A percentile compares a stretch with the other conserved stretches of the same genome.
phyloP scores from a whole-genome alignment of 139 green algal species.

The Chlorella ohadii region DNA sequence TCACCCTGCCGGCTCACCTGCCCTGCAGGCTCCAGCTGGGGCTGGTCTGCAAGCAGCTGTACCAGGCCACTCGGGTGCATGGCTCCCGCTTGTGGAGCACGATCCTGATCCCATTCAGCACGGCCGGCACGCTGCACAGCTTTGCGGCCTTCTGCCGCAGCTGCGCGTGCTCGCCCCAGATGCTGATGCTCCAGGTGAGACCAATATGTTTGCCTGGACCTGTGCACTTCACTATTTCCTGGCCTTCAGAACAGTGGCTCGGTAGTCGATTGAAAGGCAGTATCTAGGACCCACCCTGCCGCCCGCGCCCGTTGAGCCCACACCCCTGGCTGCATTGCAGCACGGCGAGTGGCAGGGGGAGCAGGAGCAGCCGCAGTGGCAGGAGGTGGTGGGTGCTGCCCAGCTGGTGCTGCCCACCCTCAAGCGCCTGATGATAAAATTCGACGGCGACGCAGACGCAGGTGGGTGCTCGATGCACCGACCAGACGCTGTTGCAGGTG shows the following conservation, averaged over 20 bases:
- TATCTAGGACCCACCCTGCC: too few relatives aligned
- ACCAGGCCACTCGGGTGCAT: not conserved
- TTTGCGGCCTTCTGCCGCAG: not conserved
- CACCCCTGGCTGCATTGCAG: not conserved
- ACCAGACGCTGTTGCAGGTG: too few relatives aligned
- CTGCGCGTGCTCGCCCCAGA: not conserved
- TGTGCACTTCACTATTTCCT: too few relatives aligned
- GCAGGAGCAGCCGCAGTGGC: not conserved
- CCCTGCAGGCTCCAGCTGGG: not conserved
- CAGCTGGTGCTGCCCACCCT: not conserved
- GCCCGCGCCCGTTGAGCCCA: too few relatives aligned
- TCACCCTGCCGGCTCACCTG: too few relatives aligned
- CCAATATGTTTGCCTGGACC: too few relatives aligned
- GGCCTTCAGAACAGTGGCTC: too few relatives aligned
- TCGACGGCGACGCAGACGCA: not conserved
- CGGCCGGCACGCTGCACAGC: not conserved
- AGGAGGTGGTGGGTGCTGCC: not conserved
- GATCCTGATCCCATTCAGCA: not conserved
- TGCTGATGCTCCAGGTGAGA: not conserved
- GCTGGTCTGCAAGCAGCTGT: constrained; percentile 21
- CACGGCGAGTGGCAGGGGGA: not conserved
- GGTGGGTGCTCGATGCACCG: not conserved
- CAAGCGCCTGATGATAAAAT: not conserved
- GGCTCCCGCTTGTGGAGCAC: not conserved
- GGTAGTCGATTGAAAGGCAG: too few relatives aligned